Evolutionary conservation across 2,329 filamentous ascomycete genomes (phyloP).

Genomic region (Nothopassalora personata): DNA sequence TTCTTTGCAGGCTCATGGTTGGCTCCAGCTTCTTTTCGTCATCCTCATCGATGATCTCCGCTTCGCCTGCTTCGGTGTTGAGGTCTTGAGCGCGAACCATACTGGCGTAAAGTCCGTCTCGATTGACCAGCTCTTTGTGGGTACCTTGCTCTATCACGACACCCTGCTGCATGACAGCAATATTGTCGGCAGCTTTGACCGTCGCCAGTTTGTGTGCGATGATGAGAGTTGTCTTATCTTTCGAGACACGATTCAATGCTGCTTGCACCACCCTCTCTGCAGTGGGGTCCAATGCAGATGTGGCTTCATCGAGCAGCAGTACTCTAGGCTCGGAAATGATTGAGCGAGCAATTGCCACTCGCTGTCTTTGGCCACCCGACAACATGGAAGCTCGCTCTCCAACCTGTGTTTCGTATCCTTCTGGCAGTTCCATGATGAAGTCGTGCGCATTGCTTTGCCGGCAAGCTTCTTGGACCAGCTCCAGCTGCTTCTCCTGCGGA

Average conservation of each 20-base stretch:
- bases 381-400: slow-evolving; percentile 33
- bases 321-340: slow-evolving; percentile 34
- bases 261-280: slow-evolving; percentile 33
- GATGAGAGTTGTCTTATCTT: slow-evolving; percentile 32
- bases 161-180: slow-evolving; percentile 43
- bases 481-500: slow-evolving; percentile 25
- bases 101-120: slow-evolving; percentile 36
- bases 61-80: slow-evolving; percentile 24
- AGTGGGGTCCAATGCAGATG: slow-evolving; percentile 33
- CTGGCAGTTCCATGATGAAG: slow-evolving; percentile 34
- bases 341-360: slow-evolving; percentile 35
- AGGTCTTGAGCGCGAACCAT: slow-evolving; percentile 48
- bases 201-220: slow-evolving; percentile 45
- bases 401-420: slow-evolving; percentile 33
- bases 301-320: slow-evolving; percentile 36
- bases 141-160: slow-evolving; percentile 42
- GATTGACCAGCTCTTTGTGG: slow-evolving; percentile 36
- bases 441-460: slow-evolving; percentile 32
- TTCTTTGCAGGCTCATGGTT: slow-evolving; percentile 18
- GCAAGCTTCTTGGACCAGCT: slow-evolving; percentile 34
- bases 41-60: slow-evolving; percentile 26
- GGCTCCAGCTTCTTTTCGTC: slow-evolving; percentile 28
- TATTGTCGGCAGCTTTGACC: slow-evolving; percentile 41
- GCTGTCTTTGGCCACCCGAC: slow-evolving; percentile 33
- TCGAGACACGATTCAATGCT: slow-evolving; percentile 31